phyloP scores from a whole-genome alignment of 2,329 filamentous ascomycete genomes.

The Gyromitra esculenta region DNA sequence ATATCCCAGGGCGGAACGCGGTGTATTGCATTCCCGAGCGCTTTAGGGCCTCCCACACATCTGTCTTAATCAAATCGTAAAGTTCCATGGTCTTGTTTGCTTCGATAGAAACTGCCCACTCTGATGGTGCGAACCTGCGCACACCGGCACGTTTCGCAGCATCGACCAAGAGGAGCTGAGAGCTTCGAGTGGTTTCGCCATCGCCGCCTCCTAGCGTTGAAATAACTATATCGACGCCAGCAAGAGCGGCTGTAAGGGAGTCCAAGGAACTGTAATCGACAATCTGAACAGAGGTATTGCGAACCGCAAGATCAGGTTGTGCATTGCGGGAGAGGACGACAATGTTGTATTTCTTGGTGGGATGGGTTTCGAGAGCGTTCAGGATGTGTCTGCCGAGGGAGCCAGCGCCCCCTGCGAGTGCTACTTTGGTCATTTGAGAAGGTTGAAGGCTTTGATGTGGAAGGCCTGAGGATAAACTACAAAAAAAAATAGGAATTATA shows the following conservation, averaged over 20 bases:
- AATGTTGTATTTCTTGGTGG: constrained; percentile 3
- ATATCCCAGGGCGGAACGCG: constrained; percentile 18
- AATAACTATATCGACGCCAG: constrained; percentile 15
- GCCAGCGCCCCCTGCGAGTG: constrained; percentile 4
- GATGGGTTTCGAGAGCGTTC: neutral
- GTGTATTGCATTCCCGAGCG: constrained; percentile 28
- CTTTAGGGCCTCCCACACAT: constrained; percentile 19
- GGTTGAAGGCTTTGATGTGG: neutral
- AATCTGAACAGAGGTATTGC: neutral
- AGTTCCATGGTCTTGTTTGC: constrained; percentile 12
- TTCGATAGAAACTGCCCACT: constrained; percentile 6
- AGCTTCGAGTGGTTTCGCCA: neutral
- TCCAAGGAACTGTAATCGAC: constrained; percentile 29
- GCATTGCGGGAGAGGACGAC: constrained; percentile 16
- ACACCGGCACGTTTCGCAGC: constrained; percentile 30
- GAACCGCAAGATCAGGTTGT: constrained; percentile 8
- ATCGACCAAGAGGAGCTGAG: constrained; percentile 1
- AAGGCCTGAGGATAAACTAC: neutral
- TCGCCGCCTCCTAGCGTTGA: neutral
- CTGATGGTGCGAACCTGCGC: constrained; percentile 22
- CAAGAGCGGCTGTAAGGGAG: constrained; percentile 6
- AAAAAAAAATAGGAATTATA: neutral
- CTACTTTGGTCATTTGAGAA: constrained; percentile 3
- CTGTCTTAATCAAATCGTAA: constrained; percentile 4
- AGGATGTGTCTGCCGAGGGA: constrained; percentile 12